Conservation (phyloP, 345 rosid genomes). For the Conringia planisiliqua region DNA sequence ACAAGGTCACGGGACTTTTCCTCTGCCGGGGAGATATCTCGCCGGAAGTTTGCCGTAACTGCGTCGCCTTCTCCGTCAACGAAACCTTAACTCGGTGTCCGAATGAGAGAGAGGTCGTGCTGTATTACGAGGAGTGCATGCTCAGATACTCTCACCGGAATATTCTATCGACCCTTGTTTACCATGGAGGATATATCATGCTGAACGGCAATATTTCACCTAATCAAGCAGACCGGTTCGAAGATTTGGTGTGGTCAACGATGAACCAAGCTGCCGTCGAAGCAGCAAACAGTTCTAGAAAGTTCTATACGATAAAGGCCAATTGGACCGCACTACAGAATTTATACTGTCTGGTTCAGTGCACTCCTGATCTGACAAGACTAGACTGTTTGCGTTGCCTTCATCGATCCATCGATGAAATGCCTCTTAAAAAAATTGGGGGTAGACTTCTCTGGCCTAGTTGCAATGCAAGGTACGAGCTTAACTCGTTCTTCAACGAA, state of each 20-base stretch:
- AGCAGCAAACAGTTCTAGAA: slow-evolving; percentile 17
- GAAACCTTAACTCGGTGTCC: slow-evolving; percentile 24
- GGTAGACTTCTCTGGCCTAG: slow-evolving; percentile 34
- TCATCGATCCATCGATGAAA: not conserved
- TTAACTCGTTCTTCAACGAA: slow-evolving; percentile 31
- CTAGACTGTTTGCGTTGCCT: slow-evolving; percentile 30
- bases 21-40: slow-evolving; percentile 38
- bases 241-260: not conserved
- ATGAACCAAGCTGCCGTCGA: not conserved
- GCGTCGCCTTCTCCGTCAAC: slow-evolving; percentile 17
- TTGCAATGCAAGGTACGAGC: slow-evolving; percentile 40
- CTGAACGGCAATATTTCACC: not conserved
- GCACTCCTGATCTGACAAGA: slow-evolving; percentile 43
- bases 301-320: slow-evolving; percentile 24
- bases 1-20: slow-evolving; percentile 39
- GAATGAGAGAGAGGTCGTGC: not conserved
- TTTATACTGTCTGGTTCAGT: slow-evolving; percentile 42
- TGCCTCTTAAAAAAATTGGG: slow-evolving; percentile 22
- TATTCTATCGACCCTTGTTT: not conserved
- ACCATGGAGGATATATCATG: not conserved
- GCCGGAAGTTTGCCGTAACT: slow-evolving; percentile 27
- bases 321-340: not conserved
- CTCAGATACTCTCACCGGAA: slow-evolving; percentile 37
- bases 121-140: slow-evolving; percentile 42
- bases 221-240: not conserved